These are phyloP conservation scores for Penicillium desertorum DNA, from an alignment of 495 filamentous ascomycete genomes.

Conservation along the genomic window DNA sequence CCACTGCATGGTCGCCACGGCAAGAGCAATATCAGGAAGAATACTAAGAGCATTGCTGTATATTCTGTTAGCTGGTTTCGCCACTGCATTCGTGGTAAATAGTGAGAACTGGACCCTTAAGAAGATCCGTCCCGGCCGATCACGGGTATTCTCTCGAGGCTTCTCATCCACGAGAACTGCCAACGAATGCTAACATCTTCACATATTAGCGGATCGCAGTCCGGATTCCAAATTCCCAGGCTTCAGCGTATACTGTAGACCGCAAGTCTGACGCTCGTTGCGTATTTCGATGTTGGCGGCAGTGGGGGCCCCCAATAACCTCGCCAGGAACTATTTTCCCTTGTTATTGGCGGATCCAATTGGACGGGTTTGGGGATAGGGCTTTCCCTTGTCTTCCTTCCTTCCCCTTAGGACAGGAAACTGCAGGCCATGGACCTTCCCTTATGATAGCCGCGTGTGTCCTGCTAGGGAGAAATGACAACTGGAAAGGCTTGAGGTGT, in stretches of 20 bases:
- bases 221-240: neutral
- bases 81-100: neutral
- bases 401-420: neutral
- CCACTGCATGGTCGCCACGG: neutral
- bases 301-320: conserved; percentile 31
- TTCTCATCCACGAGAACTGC: neutral
- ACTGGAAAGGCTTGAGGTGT: neutral
- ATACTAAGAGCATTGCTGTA: neutral
- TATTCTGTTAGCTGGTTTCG: neutral
- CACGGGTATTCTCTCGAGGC: neutral
- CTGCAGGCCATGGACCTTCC: neutral
- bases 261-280: conserved; percentile 5
- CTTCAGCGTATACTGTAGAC: neutral
- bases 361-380: conserved; percentile 19
- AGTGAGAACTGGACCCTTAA: neutral
- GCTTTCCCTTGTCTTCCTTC: conserved; percentile 6
- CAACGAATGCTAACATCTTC: neutral
- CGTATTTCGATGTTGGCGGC: neutral
- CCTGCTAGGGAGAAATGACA: neutral
- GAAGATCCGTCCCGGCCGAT: neutral
- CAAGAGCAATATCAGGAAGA: neutral
- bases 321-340: conserved; percentile 34
- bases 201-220: neutral
- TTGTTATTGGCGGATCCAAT: conserved; percentile 21
- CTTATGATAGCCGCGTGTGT: neutral